Percentiles rank a stretch among this genome's conserved stretches.
Evolutionary conservation across 2,329 filamentous ascomycete species (phyloP).

Genomic region (Pseudonectria buxi): DNA sequence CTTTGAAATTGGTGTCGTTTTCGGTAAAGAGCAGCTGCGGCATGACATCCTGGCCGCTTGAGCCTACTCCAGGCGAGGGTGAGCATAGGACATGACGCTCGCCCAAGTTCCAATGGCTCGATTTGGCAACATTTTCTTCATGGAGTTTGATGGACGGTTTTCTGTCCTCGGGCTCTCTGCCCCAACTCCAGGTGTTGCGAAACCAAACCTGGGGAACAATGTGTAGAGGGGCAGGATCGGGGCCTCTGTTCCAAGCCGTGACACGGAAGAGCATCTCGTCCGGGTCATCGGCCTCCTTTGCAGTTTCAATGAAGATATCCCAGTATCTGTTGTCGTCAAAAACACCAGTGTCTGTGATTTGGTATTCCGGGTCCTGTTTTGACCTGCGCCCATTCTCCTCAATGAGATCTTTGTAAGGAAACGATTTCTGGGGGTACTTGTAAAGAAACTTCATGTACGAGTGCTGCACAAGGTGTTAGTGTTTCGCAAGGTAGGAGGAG

Average conservation of each 20-base stretch:
- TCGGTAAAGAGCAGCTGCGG: slow-evolving; percentile 88
- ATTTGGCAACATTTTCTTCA: slow-evolving; percentile 61
- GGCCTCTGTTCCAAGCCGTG: slow-evolving; percentile 91
- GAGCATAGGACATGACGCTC: slow-evolving; percentile 79
- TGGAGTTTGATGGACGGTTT: slow-evolving; percentile 72
- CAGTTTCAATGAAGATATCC: slow-evolving; percentile 95
- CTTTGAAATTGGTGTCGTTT: slow-evolving; percentile 83
- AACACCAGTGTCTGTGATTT: slow-evolving; percentile 79
- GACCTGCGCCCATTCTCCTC: slow-evolving; percentile 73
- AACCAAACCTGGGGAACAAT: slow-evolving; percentile 96
- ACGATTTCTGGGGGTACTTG: slow-evolving; percentile 88
- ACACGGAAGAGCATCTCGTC: slow-evolving; percentile 91
- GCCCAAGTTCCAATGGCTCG: slow-evolving; percentile 74
- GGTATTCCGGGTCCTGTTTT: slow-evolving; percentile 79
- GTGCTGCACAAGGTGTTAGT: slow-evolving; percentile 48
- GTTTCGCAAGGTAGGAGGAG: no score
- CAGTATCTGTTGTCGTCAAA: slow-evolving; percentile 91
- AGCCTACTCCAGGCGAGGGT: slow-evolving; percentile 78
- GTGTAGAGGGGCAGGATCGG: slow-evolving; percentile 83
- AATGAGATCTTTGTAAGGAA: slow-evolving; percentile 85
- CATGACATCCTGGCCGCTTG: slow-evolving; percentile 73
- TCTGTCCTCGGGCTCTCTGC: slow-evolving; percentile 64
- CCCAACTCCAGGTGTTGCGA: slow-evolving; percentile 96
- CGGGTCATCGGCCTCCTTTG: slow-evolving; percentile 85
- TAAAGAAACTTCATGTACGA: slow-evolving; percentile 99